Percentiles rank a stretch among this genome's conserved stretches.
These are phyloP conservation scores for Pochonia chlamydosporia DNA, from an alignment of 2,329 filamentous ascomycete genomes.

Conservation along the genomic window DNA sequence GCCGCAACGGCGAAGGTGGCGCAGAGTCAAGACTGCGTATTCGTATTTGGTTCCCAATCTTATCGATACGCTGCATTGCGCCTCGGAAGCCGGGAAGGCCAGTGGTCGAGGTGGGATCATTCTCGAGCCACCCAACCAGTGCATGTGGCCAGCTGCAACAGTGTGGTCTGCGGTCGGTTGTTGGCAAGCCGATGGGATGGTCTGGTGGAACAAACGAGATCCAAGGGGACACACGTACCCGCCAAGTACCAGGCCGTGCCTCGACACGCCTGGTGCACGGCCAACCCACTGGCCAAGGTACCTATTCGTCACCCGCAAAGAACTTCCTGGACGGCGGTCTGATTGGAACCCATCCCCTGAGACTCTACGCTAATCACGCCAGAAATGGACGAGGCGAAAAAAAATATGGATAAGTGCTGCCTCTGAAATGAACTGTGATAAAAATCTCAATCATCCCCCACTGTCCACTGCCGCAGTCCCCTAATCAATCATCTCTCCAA, in stretches of 20 bases:
- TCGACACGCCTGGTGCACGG: neutral
- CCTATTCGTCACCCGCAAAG: neutral
- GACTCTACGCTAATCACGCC: neutral
- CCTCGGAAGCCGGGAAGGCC: constrained; percentile 26
- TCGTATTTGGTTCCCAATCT: neutral
- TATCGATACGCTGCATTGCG: neutral
- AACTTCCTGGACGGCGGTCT: neutral
- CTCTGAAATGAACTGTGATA: constrained; percentile 5
- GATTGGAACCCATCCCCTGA: constrained; percentile 3
- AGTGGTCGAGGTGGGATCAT: constrained; percentile 28
- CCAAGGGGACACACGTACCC: neutral
- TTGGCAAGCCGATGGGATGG: neutral
- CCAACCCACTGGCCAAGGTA: neutral
- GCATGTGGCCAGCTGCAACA: neutral
- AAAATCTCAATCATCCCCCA: constrained; percentile 12
- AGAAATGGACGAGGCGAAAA: constrained; percentile 1
- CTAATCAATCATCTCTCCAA: constrained; percentile 1
- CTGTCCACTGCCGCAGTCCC: neutral
- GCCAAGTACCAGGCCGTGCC: neutral
- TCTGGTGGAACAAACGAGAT: neutral
- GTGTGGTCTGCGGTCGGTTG: constrained; percentile 1
- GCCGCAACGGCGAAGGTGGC: no score
- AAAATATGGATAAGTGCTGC: constrained; percentile 3
- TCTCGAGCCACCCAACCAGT: constrained; percentile 20
- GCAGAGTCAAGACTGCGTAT: neutral